Conservation (phyloP, 805 yeast genomes). For the Ogataea nitratoaversa region DNA sequence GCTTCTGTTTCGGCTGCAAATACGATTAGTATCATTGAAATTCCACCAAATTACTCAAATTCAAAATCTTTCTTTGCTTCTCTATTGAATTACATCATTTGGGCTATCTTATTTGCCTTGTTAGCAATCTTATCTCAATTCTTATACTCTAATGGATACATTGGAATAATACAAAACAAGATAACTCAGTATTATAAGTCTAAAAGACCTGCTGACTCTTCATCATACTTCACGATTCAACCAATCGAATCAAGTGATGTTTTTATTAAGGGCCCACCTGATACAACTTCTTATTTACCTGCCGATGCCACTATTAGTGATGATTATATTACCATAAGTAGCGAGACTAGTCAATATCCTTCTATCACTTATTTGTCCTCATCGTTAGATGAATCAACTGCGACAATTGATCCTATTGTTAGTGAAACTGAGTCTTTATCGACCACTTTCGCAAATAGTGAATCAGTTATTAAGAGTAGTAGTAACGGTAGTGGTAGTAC, state of each 20-base stretch:
- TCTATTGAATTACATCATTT: slow-evolving; percentile 23
- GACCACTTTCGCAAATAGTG: too few relatives aligned
- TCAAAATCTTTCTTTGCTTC: slow-evolving; percentile 34
- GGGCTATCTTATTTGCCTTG: slow-evolving; percentile 20
- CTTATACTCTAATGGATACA: slow-evolving; percentile 27
- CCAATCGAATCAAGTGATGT: slow-evolving; percentile 24
- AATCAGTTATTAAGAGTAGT: too few relatives aligned
- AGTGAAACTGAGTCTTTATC: not conserved
- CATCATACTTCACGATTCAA: slow-evolving; percentile 31
- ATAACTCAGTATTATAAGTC: slow-evolving; percentile 19
- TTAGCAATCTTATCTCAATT: slow-evolving; percentile 26
- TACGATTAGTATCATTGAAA: slow-evolving; percentile 55
- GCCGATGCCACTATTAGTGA: slow-evolving; percentile 7
- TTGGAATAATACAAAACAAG: slow-evolving; percentile 19
- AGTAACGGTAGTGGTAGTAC: not conserved
- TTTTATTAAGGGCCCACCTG: slow-evolving; percentile 14
- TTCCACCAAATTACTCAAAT: slow-evolving; percentile 48
- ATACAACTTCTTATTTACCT: slow-evolving; percentile 18
- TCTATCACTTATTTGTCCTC: not conserved
- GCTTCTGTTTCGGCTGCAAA: slow-evolving; percentile 79
- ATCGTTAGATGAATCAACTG: not conserved
- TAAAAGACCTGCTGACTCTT: slow-evolving; percentile 28
- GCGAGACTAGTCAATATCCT: not conserved
- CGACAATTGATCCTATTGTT: not conserved
- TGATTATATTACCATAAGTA: slow-evolving; percentile 3